A percentile compares a stretch with the other conserved stretches of the same genome.
Evolutionary conservation across 2,329 filamentous ascomycete species (phyloP).

Genomic region (Penicillium sp.): DNA sequence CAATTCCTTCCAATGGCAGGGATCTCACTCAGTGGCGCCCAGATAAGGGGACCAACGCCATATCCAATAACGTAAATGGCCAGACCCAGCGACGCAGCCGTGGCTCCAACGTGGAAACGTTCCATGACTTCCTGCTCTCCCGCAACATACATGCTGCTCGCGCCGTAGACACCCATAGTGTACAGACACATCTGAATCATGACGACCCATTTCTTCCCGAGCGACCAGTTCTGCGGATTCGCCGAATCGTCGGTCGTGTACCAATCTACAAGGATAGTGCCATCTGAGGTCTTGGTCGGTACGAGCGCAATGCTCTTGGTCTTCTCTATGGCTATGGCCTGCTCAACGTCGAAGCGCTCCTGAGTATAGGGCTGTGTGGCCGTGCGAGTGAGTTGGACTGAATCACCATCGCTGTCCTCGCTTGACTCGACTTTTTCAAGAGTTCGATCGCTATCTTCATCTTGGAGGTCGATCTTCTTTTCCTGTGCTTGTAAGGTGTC

Average conservation of each 20-base stretch:
- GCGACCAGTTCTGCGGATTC: slow-evolving; percentile 26
- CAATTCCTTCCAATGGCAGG: slow-evolving; percentile 63
- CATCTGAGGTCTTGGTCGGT: slow-evolving; percentile 33
- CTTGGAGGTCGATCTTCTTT: not conserved
- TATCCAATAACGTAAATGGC: slow-evolving; percentile 37
- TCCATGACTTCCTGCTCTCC: slow-evolving; percentile 16
- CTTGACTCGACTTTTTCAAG: not conserved
- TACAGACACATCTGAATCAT: slow-evolving; percentile 27
- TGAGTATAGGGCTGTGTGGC: slow-evolving; percentile 21
- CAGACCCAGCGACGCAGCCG: slow-evolving; percentile 28
- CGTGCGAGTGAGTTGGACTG: slow-evolving; percentile 14
- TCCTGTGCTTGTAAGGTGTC: not conserved
- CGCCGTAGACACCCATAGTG: slow-evolving; percentile 35
- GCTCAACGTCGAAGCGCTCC: slow-evolving; percentile 29
- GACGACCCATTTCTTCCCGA: slow-evolving; percentile 20
- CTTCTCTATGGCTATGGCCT: slow-evolving; percentile 23
- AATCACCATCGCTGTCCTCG: slow-evolving; percentile 26
- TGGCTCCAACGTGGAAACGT: slow-evolving; percentile 25
- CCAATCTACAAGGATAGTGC: slow-evolving; percentile 34
- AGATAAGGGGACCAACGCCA: slow-evolving; percentile 62
- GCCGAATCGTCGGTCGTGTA: slow-evolving; percentile 25
- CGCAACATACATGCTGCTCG: slow-evolving; percentile 28
- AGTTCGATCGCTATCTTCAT: not conserved
- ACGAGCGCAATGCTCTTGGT: slow-evolving; percentile 28
- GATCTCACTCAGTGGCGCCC: slow-evolving; percentile 64